Evolutionary conservation across 768 basidiomycete genomes (phyloP).

Genomic region (Pleurotus salmoneostramineus): DNA sequence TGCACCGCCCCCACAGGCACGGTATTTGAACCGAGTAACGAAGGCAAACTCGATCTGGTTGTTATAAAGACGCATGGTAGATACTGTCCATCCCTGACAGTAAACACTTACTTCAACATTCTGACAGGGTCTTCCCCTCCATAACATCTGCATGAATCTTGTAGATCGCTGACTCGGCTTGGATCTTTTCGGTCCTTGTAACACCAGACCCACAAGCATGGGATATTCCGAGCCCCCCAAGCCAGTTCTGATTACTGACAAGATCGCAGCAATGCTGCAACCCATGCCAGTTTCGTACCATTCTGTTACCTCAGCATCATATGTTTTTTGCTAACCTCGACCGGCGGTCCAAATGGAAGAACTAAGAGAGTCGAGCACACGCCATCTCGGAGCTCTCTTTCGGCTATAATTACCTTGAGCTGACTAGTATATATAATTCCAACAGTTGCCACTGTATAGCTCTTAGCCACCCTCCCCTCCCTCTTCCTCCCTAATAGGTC

Average conservation of each 20-base stretch:
- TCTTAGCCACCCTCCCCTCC: background rate
- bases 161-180: slow-evolving; percentile 3
- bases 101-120: slow-evolving; percentile 9
- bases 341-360: slow-evolving; percentile 7
- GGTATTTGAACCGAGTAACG: background rate
- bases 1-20: slow-evolving; percentile 7
- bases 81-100: slow-evolving; percentile 8
- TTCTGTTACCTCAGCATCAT: slow-evolving; percentile 6
- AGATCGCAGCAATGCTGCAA: slow-evolving; percentile 4
- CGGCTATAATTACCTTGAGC: background rate
- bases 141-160: slow-evolving; percentile 6
- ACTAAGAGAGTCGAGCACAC: slow-evolving; percentile 2
- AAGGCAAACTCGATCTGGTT: slow-evolving; percentile 6
- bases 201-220: background rate
- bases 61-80: background rate
- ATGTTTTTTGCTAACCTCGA: slow-evolving; percentile 8
- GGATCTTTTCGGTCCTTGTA: slow-evolving; percentile 4
- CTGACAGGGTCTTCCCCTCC: slow-evolving; percentile 7
- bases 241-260: slow-evolving; percentile 1
- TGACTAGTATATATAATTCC: slow-evolving; percentile 3
- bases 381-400: slow-evolving; percentile 5
- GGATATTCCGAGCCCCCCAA: slow-evolving; percentile 4
- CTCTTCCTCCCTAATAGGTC: background rate
- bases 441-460: background rate
- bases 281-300: slow-evolving; percentile 6